Evolutionary conservation across 495 filamentous ascomycete genomes (phyloP).

Genomic region (Podospora conica): DNA sequence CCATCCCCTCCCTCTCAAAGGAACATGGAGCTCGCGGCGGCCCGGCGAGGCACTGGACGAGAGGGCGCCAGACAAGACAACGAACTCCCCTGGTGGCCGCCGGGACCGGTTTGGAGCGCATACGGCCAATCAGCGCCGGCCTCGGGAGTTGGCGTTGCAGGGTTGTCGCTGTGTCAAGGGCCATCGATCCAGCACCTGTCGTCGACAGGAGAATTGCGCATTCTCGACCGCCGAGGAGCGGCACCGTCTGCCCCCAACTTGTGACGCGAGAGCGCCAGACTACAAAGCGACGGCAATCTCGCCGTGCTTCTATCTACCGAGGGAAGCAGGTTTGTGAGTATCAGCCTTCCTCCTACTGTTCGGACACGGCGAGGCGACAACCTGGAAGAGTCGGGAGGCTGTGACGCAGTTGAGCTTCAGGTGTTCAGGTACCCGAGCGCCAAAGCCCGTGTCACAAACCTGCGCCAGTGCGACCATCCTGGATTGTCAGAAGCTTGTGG

Average conservation of each 20-base stretch:
- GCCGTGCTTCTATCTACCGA: background rate
- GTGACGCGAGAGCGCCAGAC: conserved; percentile 17
- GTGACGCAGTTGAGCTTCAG: background rate
- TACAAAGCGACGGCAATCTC: background rate
- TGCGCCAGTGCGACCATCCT: background rate
- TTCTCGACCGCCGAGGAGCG: background rate
- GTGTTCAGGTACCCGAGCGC: background rate
- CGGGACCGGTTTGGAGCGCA: conserved; percentile 16
- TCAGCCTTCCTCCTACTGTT: background rate
- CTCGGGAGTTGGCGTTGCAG: conserved; percentile 14
- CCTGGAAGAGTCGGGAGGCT: background rate
- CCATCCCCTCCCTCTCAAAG: conserved; percentile 11
- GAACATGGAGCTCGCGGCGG: conserved; percentile 13
- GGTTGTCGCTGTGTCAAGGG: conserved; percentile 11
- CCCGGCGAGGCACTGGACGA: conserved; percentile 23
- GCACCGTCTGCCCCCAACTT: background rate
- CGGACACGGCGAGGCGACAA: background rate
- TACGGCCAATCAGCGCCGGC: conserved; percentile 22
- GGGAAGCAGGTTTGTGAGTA: background rate
- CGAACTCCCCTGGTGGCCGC: conserved; percentile 17
- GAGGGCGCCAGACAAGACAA: conserved; percentile 29
- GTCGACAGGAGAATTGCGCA: background rate
- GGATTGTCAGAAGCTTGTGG: background rate
- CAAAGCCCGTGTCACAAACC: background rate
- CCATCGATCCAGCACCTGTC: background rate